Base-by-base conservation (phyloP, 116 monocot species). In the Papilionanthe hybrid region DNA sequence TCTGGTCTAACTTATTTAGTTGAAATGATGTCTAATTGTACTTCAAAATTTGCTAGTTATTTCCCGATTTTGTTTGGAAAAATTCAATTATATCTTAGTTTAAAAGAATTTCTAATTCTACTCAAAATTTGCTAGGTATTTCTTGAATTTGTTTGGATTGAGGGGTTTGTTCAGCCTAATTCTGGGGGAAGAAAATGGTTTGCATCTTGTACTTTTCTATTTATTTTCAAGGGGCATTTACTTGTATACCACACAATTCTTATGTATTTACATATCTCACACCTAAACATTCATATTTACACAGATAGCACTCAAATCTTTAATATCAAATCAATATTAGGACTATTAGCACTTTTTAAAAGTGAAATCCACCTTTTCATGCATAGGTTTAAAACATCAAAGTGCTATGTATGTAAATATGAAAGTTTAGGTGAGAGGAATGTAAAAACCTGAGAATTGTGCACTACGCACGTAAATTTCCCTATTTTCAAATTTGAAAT, bases 101-200 rank as follows among this genome's bases (percentile, higher is more conserved):
- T 32, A 69, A 45, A 30, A 15, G 12, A 42, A 44, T 2, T 15
- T 27, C 5, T 47, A 37, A 30, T 32, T 71, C 13, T 13, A 37
- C 11, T 71, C 11, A 32, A 7, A 56, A 63, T 78, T 22, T 18
- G 43, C 13, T 75, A 99, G 99, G 99, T 99, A 99, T 43, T 99
- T 99, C 73, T 84, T 95, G 57, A 99, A 99, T 87, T 82, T 99
- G 17, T 95, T 99, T 78, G 99, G 99, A 27, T 85, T 99, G 87
- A 91, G 99, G 81, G 99, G 99, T 72, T 78, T 99, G 23, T 99
- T 99, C 81, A 99, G 95, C 82, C 93, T 99, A 58, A 95, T 99
- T 76, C 83, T 99, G 48, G 99, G 99, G n/a, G 99, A 99, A 84
- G 99, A 99, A 84, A 99, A 95, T 89, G 98, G 98, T 98, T 1